Evolutionary conservation across 2,329 filamentous ascomycete genomes (phyloP).

Genomic region (Stemphylium vesicarium): DNA sequence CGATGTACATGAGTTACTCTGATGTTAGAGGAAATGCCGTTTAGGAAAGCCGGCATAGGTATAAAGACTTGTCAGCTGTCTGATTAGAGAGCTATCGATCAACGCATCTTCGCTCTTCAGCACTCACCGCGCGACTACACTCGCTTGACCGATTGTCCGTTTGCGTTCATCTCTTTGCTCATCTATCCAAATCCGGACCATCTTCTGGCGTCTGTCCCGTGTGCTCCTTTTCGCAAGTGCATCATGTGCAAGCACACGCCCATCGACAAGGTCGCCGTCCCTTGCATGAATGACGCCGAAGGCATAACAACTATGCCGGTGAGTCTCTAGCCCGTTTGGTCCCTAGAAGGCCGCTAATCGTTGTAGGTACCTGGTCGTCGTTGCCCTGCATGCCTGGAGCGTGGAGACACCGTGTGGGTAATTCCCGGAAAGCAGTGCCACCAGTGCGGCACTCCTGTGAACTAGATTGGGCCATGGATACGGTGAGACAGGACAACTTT

Average conservation of each 20-base stretch:
- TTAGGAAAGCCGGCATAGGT: constrained; percentile 3
- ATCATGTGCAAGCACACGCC: constrained; percentile 38
- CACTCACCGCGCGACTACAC: neutral
- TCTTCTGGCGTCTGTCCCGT: neutral
- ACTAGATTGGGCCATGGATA: constrained; percentile 26
- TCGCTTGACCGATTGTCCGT: neutral
- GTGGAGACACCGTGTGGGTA: constrained; percentile 51
- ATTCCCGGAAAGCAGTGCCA: constrained; percentile 50
- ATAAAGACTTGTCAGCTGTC: constrained; percentile 18
- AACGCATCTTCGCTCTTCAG: neutral
- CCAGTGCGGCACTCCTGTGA: constrained; percentile 49
- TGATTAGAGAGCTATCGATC: neutral
- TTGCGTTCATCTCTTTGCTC: neutral
- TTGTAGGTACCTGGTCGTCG: constrained; percentile 48
- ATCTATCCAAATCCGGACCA: neutral
- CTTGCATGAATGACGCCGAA: constrained; percentile 37
- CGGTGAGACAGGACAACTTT: neutral
- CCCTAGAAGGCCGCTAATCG: neutral
- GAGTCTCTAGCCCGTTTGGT: constrained; percentile 9
- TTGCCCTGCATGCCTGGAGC: constrained; percentile 49
- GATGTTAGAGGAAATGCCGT: constrained; percentile 1
- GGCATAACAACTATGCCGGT: constrained; percentile 46
- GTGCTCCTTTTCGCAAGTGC: neutral
- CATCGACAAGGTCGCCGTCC: constrained; percentile 33
- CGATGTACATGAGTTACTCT: constrained; percentile 10